Evolutionary conservation across 106 monocot species (phyloP), one percentile per base, ranked within the genome.

Genomic region (Amphibolis antarctica): DNA sequence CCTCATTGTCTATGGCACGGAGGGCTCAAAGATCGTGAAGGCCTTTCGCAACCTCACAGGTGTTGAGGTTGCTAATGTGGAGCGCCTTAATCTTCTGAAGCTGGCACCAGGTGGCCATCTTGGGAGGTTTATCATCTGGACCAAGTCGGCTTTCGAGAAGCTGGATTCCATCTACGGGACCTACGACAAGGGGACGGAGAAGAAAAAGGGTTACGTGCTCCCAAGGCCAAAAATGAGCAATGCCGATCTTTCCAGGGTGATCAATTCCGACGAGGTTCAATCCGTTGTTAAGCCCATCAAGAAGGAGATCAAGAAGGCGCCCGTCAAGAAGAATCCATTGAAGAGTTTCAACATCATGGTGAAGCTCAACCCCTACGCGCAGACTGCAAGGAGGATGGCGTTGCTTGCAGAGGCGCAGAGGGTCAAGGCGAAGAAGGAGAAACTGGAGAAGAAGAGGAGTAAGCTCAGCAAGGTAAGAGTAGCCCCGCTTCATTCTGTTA

Each of bases 21-120:
- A 86, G 76, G 85, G 90, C 0, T 76, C 90, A 0, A 90, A 90
- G 73, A 72, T 90, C 42, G 78, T 86, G 0, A 80, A 81, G 76
- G 92, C 92, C 5, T 92, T 92, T 78, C 77, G 92, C 31, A 92
- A 92, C 62, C 74, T 92, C 20, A 84, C 87, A 1, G 93, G 93
- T 10, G 88, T 93, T 14, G 92, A 92, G 18, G 63, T 88, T 9
- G 78, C 72, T 10, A 82, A 93, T 24, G 93, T 88, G 1, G 88
- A 85, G 12, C 82, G 88, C 10, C 80, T 93, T 9, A 88, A 92
- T 56, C 58, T 92, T n/a, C 73, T 86, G 27, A 83, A 91, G 71
- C 86, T 91, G 1, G 90, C 90, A 0, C 93, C 93, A 1, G 88
- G 88, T 12, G 88, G 88, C 10, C 88, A 88, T 66, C 52, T 88